Evolutionary conservation across 306 rosid genomes (phyloP), one percentile per base, ranked within the genome.

Genomic region (Cucurbita maxima): DNA sequence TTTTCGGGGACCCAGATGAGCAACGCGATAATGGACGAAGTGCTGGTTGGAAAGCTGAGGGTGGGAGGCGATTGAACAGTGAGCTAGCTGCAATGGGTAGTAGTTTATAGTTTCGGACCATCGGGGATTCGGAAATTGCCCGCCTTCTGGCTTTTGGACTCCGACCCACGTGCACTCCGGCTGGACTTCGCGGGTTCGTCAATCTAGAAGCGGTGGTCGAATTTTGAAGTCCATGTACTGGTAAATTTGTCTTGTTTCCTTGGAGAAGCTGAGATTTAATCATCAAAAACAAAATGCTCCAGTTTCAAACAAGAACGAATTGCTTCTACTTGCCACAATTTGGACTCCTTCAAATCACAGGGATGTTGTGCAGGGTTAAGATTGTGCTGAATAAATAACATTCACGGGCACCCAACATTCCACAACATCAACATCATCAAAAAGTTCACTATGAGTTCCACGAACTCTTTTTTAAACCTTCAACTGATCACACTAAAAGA

Each of bases 91-190:
- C 45, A 16, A 12, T 44, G 36, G 72, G 18, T 5, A 44, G 2
- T 43, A 22, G 10, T 20, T 66, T 66, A 41, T 41, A 66, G 55
- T 66, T 66, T 43, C 72, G 53, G 72, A 19, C n/a, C 72, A 70
- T 70, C 51, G 74, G 59, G 74, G 59, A 45, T 70, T 50, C 16
- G 15, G 22, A 70, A 70, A 30, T 16, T 36, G 38, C 15, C 59
- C 44, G n/a, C 14, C 8, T 50, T 70, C 22, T 34, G 58, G 20
- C 25, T 18, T 30, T 50, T 30, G 19, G 74, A 59, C 58, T 51
- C 47, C 56, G 74, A 70, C 74, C 74, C 74, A 51, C 58, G 59
- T 51, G 59, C 47, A 48, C 14, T 70, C 16, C 56, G 74, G 58
- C 74, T 70, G 25, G 74, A 51, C 9, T 70, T 70, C 25, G 74